Evolutionary conservation across 306 rosid species (phyloP).

Genomic region (Castanea mollissima): DNA sequence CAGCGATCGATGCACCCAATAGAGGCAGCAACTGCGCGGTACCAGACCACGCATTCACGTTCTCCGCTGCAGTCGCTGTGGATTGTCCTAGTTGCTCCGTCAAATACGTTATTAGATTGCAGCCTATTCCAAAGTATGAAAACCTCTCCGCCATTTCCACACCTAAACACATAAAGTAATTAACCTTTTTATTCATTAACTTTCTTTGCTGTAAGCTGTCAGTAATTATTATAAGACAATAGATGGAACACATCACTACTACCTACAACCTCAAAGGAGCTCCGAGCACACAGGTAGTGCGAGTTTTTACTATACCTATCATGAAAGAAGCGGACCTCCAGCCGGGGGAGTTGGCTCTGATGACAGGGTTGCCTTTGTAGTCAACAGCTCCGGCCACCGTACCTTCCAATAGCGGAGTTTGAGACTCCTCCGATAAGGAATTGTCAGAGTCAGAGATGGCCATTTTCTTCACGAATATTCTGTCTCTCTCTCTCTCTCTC

Average conservation of each 20-base stretch:
- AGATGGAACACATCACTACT: too few relatives aligned
- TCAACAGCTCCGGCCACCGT: slow-evolving; percentile 36
- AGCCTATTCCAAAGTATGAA: slow-evolving; percentile 36
- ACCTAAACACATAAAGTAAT: not conserved
- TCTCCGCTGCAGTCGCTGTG: slow-evolving; percentile 35
- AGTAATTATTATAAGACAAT: too few relatives aligned
- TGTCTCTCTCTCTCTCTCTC: too few relatives aligned
- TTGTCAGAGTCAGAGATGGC: slow-evolving; percentile 3
- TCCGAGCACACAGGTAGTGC: too few relatives aligned
- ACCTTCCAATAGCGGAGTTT: not conserved
- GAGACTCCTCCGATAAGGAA: not conserved
- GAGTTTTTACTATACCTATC: slow-evolving; percentile 19
- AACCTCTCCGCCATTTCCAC: slow-evolving; percentile 56
- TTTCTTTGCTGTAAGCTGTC: too few relatives aligned
- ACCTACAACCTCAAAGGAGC: too few relatives aligned
- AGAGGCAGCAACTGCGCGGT: slow-evolving; percentile 36
- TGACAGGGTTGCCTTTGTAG: slow-evolving; percentile 22
- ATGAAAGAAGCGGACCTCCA: slow-evolving; percentile 52
- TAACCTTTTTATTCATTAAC: too few relatives aligned
- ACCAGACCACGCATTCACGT: slow-evolving; percentile 44
- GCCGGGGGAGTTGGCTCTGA: slow-evolving; percentile 33
- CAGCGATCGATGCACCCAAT: slow-evolving; percentile 45
- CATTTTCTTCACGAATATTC: not conserved
- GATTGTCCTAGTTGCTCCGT: slow-evolving; percentile 43
- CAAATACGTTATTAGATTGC: slow-evolving; percentile 39